These are phyloP conservation scores for Euphrasia arctica DNA, from an alignment of 305 asterid genomes.

Conservation along the genomic window DNA sequence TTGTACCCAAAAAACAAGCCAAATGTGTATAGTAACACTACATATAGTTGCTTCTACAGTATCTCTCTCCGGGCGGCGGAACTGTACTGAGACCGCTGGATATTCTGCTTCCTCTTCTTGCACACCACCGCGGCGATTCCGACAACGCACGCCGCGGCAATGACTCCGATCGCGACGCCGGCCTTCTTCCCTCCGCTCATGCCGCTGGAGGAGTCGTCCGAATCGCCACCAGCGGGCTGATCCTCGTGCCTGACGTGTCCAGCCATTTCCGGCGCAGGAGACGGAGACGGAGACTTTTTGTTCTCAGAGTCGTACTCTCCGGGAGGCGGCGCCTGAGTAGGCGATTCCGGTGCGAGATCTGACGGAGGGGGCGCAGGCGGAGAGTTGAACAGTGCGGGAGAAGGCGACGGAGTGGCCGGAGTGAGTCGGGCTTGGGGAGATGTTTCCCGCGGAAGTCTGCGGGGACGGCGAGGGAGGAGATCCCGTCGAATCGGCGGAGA, in stretches of 20 bases:
- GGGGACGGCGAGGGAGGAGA: constrained; percentile 43
- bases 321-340: constrained; percentile 36
- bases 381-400: constrained; percentile 24
- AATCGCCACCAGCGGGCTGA: constrained; percentile 21
- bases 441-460: constrained; percentile 13
- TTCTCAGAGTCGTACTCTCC: background rate
- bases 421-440: background rate
- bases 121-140: constrained; percentile 46
- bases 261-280: constrained; percentile 31
- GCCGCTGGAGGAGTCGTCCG: constrained; percentile 31
- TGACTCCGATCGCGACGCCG: constrained; percentile 56
- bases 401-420: constrained; percentile 25
- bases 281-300: constrained; percentile 29
- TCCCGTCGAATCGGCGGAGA: constrained; percentile 26
- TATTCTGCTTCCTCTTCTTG: constrained; percentile 58
- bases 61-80: constrained; percentile 39
- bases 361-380: constrained; percentile 42
- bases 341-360: constrained; percentile 32
- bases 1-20: too few relatives aligned
- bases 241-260: constrained; percentile 30
- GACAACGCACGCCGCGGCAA: constrained; percentile 42
- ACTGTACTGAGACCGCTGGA: constrained; percentile 54
- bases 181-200: constrained; percentile 52
- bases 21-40: too few relatives aligned
- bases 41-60: constrained; percentile 29